Conservation (phyloP, 345 rosid genomes). For the Euclidium syriacum region DNA sequence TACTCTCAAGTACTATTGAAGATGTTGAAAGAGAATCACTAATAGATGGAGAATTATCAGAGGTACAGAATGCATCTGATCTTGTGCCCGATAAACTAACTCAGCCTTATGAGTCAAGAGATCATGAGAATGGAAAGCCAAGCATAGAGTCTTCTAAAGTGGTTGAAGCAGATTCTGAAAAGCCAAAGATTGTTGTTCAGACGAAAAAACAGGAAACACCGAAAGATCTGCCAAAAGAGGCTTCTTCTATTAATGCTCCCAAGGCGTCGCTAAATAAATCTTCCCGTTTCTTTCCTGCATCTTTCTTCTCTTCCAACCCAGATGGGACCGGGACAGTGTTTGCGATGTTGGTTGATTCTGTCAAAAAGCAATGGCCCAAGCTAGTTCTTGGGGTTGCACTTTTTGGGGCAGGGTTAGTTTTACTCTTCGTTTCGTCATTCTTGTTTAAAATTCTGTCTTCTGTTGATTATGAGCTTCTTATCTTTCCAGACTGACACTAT, state of each 20-base stretch:
- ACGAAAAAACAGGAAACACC: slow-evolving; percentile 64
- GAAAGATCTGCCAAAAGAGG: slow-evolving; percentile 65
- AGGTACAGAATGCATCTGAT: slow-evolving; percentile 36
- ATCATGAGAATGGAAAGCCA: slow-evolving; percentile 55
- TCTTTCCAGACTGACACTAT: slow-evolving; percentile 60
- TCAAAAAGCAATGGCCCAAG: slow-evolving; percentile 74
- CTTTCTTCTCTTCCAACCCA: slow-evolving; percentile 80
- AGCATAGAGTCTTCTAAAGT: slow-evolving; percentile 48
- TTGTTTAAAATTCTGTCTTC: not conserved
- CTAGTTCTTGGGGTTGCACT: slow-evolving; percentile 66
- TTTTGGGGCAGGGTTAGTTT: slow-evolving; percentile 78
- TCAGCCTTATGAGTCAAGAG: too few relatives aligned
- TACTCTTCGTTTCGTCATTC: slow-evolving; percentile 15
- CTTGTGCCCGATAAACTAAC: slow-evolving; percentile 44
- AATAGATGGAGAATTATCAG: slow-evolving; percentile 39
- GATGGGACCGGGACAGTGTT: slow-evolving; percentile 74
- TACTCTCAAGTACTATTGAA: slow-evolving; percentile 24
- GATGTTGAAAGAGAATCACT: slow-evolving; percentile 39
- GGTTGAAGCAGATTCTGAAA: slow-evolving; percentile 64
- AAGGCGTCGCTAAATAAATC: slow-evolving; percentile 80
- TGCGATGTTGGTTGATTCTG: slow-evolving; percentile 58
- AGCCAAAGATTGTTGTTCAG: slow-evolving; percentile 50
- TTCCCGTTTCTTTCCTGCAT: slow-evolving; percentile 94
- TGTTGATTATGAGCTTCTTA: slow-evolving; percentile 10
- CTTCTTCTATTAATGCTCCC: slow-evolving; percentile 52